Base-by-base conservation (phyloP, 805 yeast genomes). In the Wickerhamomyces tratensis region DNA sequence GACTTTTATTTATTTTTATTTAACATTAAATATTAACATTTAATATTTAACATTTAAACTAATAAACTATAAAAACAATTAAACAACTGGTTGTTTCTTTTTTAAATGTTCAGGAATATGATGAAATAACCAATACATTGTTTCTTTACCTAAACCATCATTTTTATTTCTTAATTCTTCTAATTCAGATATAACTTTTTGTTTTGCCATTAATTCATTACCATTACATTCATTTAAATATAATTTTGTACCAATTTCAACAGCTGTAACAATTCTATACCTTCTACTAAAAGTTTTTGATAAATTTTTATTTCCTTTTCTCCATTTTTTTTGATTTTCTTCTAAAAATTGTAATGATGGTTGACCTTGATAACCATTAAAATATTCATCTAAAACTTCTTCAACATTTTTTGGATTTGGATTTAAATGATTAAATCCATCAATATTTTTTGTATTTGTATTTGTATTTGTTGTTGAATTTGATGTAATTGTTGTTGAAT, bases 81-180 rank as follows among this genome's bases (percentile, higher is more conserved):
- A n/a, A 20, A 20, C 20, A 3, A 20, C 20, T 20, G 20, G 37
- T 11, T 36, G 43, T 26, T 35, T 44, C 45, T 50, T 53, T 47
- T 54, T 56, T 27, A 53, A 39, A 27, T 53, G 56, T 25, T 36
- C 42, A 2, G 61, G 61, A 33, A 57, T 36, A 40, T 57, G 52
- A 37, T 56, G 58, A 46, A 56, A 56, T 25, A 57, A 39, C 61
- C 61, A 57, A 39, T 57, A 57, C 58, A 57, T 53, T 0, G 61
- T 51, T 38, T 56, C 58, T 38, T 52, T 56, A 33, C 50, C 53
- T 8, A 6, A 8, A 13, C 61, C 60, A 39, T 47, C 46, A 1
- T 44, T 49, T 40, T 51, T 54, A 1, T 38, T 37, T 42, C 61
- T 49, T 37, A 42, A 20, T 11, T 33, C 33, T 41, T 57, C 61